These are phyloP conservation scores for Hansenula sp. DNA, from an alignment of 1,139 yeast genomes.

Conservation along the genomic window DNA sequence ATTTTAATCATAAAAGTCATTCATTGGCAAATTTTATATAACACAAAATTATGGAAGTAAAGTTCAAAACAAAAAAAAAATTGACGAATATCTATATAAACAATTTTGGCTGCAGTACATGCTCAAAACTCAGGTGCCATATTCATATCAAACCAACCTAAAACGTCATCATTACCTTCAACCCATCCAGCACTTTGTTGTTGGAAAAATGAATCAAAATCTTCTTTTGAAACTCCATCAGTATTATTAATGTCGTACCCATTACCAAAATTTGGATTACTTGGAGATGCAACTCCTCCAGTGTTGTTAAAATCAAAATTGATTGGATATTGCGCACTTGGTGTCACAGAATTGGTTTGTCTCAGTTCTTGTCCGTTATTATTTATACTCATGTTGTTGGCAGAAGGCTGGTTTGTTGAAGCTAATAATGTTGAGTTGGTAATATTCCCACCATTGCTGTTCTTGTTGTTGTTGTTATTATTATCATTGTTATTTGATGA, in stretches of 20 bases:
- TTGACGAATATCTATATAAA: not conserved
- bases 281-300: slow-evolving; percentile 6
- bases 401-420: not conserved
- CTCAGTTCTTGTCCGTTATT: slow-evolving; percentile 2
- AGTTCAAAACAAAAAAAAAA: not conserved
- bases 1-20: too few species aligned
- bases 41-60: too few species aligned
- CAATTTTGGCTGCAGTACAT: not conserved
- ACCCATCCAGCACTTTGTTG: slow-evolving; percentile 87
- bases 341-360: slow-evolving; percentile 21
- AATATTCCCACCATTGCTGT: not conserved
- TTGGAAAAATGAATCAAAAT: slow-evolving; percentile 47
- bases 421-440: not conserved
- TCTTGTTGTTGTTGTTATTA: slow-evolving; percentile 13
- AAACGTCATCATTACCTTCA: slow-evolving; percentile 77
- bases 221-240: slow-evolving; percentile 9
- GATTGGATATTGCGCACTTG: slow-evolving; percentile 6
- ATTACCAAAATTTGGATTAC: slow-evolving; percentile 2
- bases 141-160: slow-evolving; percentile 91
- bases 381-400: slow-evolving; percentile 1
- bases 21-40: too few species aligned
- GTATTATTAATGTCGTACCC: slow-evolving; percentile 11
- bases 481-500: slow-evolving; percentile 11
- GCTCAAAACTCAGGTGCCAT: slow-evolving; percentile 51
- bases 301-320: slow-evolving; percentile 15